These are phyloP conservation scores for Dalbergia cochinchinensis DNA, from an alignment of 306 rosid genomes.

Conservation along the genomic window DNA sequence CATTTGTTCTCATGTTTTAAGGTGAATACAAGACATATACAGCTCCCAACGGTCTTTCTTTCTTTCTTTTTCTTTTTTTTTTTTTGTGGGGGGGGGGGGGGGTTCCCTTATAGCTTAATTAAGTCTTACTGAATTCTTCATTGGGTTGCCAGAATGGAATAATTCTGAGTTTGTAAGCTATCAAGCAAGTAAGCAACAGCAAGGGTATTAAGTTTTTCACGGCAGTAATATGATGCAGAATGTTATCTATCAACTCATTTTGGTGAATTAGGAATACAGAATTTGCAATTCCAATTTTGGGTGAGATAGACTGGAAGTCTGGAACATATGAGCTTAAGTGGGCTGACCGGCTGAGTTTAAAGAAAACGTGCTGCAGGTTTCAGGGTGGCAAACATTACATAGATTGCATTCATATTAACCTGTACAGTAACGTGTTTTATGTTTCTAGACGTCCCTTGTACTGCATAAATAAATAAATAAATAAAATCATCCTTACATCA, in stretches of 20 bases:
- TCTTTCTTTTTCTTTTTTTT: neutral
- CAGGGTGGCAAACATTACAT: neutral
- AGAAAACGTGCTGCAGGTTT: constrained; percentile 19
- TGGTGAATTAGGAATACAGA: neutral
- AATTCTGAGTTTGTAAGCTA: constrained; percentile 1
- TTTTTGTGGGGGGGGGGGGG: neutral
- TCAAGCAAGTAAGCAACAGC: constrained; percentile 1
- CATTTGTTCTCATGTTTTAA: no score
- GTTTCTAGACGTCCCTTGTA: neutral
- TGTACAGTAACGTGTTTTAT: constrained; percentile 1
- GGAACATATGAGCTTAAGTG: neutral
- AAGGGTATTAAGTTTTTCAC: constrained; percentile 6
- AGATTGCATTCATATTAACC: neutral
- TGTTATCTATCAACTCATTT: constrained; percentile 1
- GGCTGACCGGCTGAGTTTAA: neutral
- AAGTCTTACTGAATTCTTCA: constrained; percentile 15
- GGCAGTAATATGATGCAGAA: neutral
- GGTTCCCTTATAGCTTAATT: neutral
- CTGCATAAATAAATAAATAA: constrained; percentile 24
- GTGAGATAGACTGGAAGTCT: neutral
- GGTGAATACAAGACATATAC: no score
- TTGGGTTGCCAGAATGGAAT: constrained; percentile 25
- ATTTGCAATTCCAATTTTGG: neutral
- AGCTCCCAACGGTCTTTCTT: no score
- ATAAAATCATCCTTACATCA: constrained; percentile 1